A percentile compares a stretch with the other conserved stretches of the same genome.
Evolutionary conservation across 2,329 filamentous ascomycete species (phyloP).

Genomic region (Ceratocystis cubensis): DNA sequence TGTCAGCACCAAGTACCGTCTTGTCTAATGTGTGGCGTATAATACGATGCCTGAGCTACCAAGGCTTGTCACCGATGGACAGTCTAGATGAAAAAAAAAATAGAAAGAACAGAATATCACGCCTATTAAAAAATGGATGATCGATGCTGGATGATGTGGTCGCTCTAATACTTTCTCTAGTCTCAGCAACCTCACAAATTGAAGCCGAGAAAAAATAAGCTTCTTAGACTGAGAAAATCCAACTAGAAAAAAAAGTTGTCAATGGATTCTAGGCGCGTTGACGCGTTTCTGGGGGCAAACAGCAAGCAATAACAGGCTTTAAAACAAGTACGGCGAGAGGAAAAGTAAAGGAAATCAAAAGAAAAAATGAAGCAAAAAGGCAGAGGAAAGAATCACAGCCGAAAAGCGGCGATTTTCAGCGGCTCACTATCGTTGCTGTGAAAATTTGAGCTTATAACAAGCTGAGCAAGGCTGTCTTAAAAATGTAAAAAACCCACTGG

Average conservation of each 20-base stretch:
- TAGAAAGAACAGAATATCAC: not conserved
- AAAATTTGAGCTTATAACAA: not conserved
- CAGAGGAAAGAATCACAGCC: not conserved
- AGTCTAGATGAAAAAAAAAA: not conserved
- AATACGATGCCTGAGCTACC: not conserved
- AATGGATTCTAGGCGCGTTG: slow-evolving; percentile 20
- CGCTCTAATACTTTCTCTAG: not conserved
- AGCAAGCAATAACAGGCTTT: not conserved
- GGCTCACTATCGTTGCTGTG: not conserved
- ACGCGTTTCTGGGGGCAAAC: slow-evolving; percentile 18
- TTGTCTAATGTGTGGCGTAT: not conserved
- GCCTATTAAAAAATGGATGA: not conserved
- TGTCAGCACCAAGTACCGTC: slow-evolving; percentile 1
- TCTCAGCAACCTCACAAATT: not conserved
- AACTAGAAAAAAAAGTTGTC: slow-evolving; percentile 14
- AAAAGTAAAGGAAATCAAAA: not conserved
- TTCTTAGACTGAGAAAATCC: slow-evolving; percentile 5
- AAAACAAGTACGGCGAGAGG: not conserved
- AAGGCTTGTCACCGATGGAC: not conserved
- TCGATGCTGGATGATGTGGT: not conserved
- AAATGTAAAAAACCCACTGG: not conserved
- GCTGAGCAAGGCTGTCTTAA: not conserved
- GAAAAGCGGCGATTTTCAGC: not conserved
- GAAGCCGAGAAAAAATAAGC: not conserved
- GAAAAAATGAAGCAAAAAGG: not conserved